Evolutionary conservation across 257 asterid genomes (phyloP), one percentile per base, ranked within the genome.

Genomic region (Plantago ovata): DNA sequence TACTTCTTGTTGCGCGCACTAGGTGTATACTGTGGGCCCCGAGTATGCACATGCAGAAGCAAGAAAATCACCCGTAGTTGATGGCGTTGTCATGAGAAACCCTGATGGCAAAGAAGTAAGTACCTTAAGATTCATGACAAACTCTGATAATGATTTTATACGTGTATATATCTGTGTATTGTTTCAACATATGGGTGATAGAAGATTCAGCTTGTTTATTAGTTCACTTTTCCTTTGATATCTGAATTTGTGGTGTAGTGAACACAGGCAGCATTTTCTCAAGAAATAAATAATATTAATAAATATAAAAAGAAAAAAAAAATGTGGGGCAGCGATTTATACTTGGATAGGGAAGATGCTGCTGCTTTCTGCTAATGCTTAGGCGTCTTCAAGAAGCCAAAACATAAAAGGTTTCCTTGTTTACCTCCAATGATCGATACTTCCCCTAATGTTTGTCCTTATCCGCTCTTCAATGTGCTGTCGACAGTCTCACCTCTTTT

Each of bases 1-100:
- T 1, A 47, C 8, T 18, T 21, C 61, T 18, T 21, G 55, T 22
- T 66, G 41, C 65, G 32, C 65, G 32, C 54, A 9, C 41, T 62
- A 92, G 98, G 98, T 92, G 15, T 92, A 92, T 55, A 92, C 98
- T 12, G 97, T 88, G 58, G 96, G 98, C 56, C 94, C 97, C 10
- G 98, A 92, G 71, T 92, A 92, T 67, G 98, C 98, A 40, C 98
- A 92, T 67, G 97, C 98, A 42, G 98, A 92, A 78, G 98, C 98
- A 47, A 84, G 98, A 69, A 92, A 92, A 69, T 92, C 98, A 76
- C 98, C 98, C 18, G 98, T 92, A 57, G 98, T 92, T 52, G 98
- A 92, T 72, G 98, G 98, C 13, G 98, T 92, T 71, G 98, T 92
- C 15, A 88, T 88, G 97, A 82, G 98, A 84, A 88, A 92, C 66